A percentile compares a stretch with the other conserved stretches of the same genome.
Evolutionary conservation across 164 flowering plant species (phyloP).

Genomic region (Pachysandra terminalis): DNA sequence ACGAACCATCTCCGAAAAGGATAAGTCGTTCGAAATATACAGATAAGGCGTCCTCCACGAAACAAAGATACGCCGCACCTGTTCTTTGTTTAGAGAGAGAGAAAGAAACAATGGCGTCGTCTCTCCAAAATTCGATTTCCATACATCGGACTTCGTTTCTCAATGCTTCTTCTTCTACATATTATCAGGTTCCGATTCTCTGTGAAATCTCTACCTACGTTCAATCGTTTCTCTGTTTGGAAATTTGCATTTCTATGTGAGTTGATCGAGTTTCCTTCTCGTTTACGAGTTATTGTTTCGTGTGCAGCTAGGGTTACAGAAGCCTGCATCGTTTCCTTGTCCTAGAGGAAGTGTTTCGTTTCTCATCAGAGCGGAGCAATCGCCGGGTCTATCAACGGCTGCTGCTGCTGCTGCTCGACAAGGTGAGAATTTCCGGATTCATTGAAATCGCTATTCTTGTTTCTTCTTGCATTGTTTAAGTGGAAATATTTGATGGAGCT

Average conservation of each 20-base stretch:
- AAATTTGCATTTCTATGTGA: background rate
- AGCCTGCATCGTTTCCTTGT: slow-evolving; percentile 17
- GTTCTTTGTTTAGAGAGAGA: background rate
- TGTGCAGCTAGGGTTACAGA: slow-evolving; percentile 34
- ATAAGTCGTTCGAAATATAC: too few species aligned
- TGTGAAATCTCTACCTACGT: background rate
- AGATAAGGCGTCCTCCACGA: background rate
- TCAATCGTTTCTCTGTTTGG: background rate
- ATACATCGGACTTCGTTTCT: slow-evolving; percentile 32
- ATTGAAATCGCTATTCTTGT: background rate
- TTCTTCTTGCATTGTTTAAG: background rate
- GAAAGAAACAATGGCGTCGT: slow-evolving; percentile 59
- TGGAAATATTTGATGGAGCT: background rate
- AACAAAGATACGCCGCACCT: background rate
- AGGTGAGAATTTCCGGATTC: slow-evolving; percentile 26
- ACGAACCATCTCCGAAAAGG: too few species aligned
- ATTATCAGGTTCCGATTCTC: slow-evolving; percentile 31
- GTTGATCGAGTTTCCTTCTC: background rate
- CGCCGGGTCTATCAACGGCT: slow-evolving; percentile 15
- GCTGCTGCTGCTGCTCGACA: slow-evolving; percentile 23
- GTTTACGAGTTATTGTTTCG: background rate
- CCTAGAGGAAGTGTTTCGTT: slow-evolving; percentile 35
- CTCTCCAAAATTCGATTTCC: slow-evolving; percentile 42
- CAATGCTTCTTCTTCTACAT: slow-evolving; percentile 16
- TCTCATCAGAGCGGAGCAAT: slow-evolving; percentile 39